Evolutionary conservation across 148 eudicot species (phyloP), one percentile per base, ranked within the genome.

Genomic region (Diospyros lotus): DNA sequence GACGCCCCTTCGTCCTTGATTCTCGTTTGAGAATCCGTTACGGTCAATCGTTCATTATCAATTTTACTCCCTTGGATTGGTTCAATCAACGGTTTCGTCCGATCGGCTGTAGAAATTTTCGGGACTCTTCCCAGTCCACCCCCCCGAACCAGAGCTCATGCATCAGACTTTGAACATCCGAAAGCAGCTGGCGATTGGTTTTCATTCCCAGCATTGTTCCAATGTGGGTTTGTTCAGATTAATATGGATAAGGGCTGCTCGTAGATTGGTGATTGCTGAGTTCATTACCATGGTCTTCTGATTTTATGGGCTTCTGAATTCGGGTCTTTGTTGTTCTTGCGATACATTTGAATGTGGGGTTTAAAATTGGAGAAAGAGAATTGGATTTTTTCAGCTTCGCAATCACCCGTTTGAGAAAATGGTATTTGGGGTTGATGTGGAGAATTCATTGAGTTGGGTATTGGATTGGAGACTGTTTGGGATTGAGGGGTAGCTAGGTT

Each of bases 161-260:
- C 48, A 45, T 41, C 66, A 9, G 53, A 28, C 40, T 44, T 59
- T 72, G 18, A 58, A 62, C 17, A 15, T 28, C 28, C 0, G 28
- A 28, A 28, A 28, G 28, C 28, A 28, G 14, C 11, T 9, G 9
- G 14, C 14, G 64, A 4, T 38, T 28, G 28, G 66, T 41, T 41
- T 64, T 18, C 50, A 41, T 14, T 77, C 55, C 14, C 38, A 60
- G 61, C 11, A 6, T 76, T 70, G 38, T 66, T 38, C 72, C 81
- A 74, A 74, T 69, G 77, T 79, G 81, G 70, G 64, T 81, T 67
- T 77, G 54, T 67, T 18, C 76, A 44, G 51, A 50, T 15, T 65
- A 64, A 68, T 46, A 61, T 60, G 74, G 80, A 73, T 71, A 65
- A 72, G 59, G 68, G 55, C 71, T 74, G 64, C 40, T 13, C 6